Base-by-base conservation (phyloP, 148 eudicot genomes). In the Diospyros lotus region DNA sequence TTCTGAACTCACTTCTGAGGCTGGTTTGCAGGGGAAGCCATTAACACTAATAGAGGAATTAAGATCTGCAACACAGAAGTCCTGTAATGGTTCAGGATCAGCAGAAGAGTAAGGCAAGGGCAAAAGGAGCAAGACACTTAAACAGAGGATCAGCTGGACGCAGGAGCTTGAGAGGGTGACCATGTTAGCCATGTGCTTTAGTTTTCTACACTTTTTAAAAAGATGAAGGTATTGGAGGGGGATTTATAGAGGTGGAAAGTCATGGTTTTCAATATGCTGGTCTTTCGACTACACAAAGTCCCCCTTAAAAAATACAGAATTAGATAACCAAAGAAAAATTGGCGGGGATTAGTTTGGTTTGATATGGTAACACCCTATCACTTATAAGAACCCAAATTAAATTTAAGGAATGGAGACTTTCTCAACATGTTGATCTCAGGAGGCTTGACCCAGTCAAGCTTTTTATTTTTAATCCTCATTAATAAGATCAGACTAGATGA, bases 1-100 rank as follows among this genome's bases (percentile, higher is more conserved):
- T 0, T 75, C 75, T 12, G 89, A 84, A 55, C 71, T 75, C 2
- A 84, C 80, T 15, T 80, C 39, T 6, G 82, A 41, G 69, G 78
- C 41, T 1, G 74, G 74, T 53, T 84, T 84, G 84, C 90, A 87
- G 13, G 82, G 82, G 54, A 84, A 84, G 54, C 83, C 84, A 44
- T 75, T 72, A 10, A 71, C 55, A 9, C 80, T 73, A n/a, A 46
- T 28, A 2, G 73, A 42, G 4, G 80, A 55, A 3, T 72, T 72
- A 8, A 77, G 40, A 44, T 77, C 85, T 18, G 82, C 89, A 7
- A 84, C 52, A 60, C 89, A 86, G 68, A 86, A 82, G 68, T 86
- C 89, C 52, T 77, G 82, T 13, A 86, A 53, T 3, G 73, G 67
- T 59, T 84, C 85, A 17, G 85, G 82, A 17, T 86, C 89, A 17